Conservation (phyloP, 805 yeast species). For the Yamadazyma phyllophila region DNA sequence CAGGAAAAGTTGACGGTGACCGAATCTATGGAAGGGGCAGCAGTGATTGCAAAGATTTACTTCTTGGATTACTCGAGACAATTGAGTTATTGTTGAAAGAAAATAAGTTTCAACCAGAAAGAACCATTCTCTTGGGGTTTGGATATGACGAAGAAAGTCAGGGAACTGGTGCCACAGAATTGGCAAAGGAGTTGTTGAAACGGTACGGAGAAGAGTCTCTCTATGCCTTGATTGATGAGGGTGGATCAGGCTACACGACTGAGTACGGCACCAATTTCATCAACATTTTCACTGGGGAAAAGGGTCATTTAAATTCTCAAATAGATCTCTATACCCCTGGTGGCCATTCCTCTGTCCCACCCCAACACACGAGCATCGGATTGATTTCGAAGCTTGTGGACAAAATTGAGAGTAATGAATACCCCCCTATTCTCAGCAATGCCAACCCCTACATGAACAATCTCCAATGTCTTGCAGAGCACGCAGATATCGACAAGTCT, state of each 20-base stretch:
- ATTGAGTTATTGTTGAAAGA: constrained; percentile 32
- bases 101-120: constrained; percentile 34
- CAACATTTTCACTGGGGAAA: constrained; percentile 47
- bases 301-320: constrained; percentile 44
- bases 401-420: constrained; percentile 37
- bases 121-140: constrained; percentile 46
- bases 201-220: constrained; percentile 43
- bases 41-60: constrained; percentile 40
- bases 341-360: constrained; percentile 53
- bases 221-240: constrained; percentile 47
- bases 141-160: constrained; percentile 52
- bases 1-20: constrained; percentile 33
- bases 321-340: constrained; percentile 46
- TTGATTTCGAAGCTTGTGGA: constrained; percentile 41
- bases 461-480: constrained; percentile 47
- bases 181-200: constrained; percentile 31
- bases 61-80: constrained; percentile 42
- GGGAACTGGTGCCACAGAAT: constrained; percentile 40
- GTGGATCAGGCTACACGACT: constrained; percentile 19
- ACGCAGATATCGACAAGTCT: constrained; percentile 32
- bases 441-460: constrained; percentile 44
- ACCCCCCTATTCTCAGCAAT: constrained; percentile 36
- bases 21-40: constrained; percentile 36
- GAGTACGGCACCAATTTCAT: constrained; percentile 40
- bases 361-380: constrained; percentile 49